Evolutionary conservation across 2,329 filamentous ascomycete genomes (phyloP).

Genomic region (Coniochaeta sp.): DNA sequence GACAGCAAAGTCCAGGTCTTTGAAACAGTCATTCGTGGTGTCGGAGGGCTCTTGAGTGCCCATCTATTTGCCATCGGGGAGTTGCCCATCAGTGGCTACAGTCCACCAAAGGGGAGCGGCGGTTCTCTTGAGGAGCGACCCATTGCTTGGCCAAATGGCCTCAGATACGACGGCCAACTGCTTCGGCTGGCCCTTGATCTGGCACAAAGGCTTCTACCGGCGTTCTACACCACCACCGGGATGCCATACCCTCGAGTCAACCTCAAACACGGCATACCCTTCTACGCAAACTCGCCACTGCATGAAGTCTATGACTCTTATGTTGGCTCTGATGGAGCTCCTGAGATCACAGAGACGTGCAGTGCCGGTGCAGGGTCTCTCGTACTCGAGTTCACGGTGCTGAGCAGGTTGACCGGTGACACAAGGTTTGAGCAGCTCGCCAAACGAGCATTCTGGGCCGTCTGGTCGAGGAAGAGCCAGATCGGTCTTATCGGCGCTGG

Average conservation of each 20-base stretch:
- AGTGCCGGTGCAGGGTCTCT: constrained; percentile 94
- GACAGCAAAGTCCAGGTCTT: constrained; percentile 99
- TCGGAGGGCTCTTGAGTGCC: constrained; percentile 84
- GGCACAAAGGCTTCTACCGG: constrained; percentile 74
- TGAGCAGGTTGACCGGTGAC: constrained; percentile 84
- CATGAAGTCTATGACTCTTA: constrained; percentile 43
- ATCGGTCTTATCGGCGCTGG: constrained; percentile 86
- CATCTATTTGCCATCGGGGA: constrained; percentile 91
- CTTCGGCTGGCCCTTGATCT: constrained; percentile 84
- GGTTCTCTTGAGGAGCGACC: constrained; percentile 39
- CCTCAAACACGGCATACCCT: constrained; percentile 81
- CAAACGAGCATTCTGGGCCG: constrained; percentile 91
- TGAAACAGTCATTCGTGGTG: constrained; percentile 90
- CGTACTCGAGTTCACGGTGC: constrained; percentile 83
- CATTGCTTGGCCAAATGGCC: constrained; percentile 67
- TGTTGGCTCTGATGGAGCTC: constrained; percentile 27
- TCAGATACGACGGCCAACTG: constrained; percentile 83
- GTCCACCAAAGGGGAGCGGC: constrained; percentile 35
- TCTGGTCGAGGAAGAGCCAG: constrained; percentile 82
- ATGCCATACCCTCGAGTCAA: constrained; percentile 95
- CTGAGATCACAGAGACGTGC: constrained; percentile 90
- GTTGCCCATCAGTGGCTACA: constrained; percentile 75
- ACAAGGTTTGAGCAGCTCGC: constrained; percentile 80
- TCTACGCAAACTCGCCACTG: constrained; percentile 80
- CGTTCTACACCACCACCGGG: constrained; percentile 85